phyloP scores from a whole-genome alignment of 2,329 filamentous ascomycete genomes.

The Neurospora sp. region DNA sequence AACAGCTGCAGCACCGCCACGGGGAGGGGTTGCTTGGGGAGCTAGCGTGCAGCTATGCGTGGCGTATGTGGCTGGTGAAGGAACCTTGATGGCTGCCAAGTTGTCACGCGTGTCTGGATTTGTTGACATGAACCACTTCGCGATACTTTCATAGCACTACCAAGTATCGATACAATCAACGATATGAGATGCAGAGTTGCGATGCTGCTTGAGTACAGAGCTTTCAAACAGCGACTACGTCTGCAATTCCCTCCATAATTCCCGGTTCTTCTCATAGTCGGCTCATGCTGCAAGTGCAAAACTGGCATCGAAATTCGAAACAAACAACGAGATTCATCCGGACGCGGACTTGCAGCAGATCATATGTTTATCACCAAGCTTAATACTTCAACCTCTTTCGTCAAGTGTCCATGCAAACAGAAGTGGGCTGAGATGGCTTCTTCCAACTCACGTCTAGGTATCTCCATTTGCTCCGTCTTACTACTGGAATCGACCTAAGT shows the following conservation, averaged over 20 bases:
- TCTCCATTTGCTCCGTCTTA: too few relatives aligned
- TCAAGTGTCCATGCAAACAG: background rate
- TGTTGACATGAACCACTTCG: background rate
- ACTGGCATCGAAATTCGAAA: background rate
- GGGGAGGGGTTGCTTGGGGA: conserved; percentile 2
- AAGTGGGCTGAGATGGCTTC: background rate
- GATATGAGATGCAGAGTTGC: background rate
- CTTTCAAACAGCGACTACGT: background rate
- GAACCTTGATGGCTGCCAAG: background rate
- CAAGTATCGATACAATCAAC: background rate
- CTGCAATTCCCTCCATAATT: background rate
- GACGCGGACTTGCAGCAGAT: background rate
- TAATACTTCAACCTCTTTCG: background rate
- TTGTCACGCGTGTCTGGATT: background rate
- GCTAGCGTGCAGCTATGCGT: background rate
- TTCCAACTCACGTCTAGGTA: background rate
- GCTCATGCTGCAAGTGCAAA: background rate
- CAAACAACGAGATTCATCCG: background rate
- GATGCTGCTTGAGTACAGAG: background rate
- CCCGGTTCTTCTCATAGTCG: background rate
- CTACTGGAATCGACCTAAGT: too few relatives aligned
- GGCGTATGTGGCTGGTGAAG: background rate
- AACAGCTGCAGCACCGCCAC: conserved; percentile 6
- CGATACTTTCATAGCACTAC: background rate
- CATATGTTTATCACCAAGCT: too few relatives aligned